Evolutionary conservation across 2,329 filamentous ascomycete genomes (phyloP).

Genomic region (Lachnellula suecica): DNA sequence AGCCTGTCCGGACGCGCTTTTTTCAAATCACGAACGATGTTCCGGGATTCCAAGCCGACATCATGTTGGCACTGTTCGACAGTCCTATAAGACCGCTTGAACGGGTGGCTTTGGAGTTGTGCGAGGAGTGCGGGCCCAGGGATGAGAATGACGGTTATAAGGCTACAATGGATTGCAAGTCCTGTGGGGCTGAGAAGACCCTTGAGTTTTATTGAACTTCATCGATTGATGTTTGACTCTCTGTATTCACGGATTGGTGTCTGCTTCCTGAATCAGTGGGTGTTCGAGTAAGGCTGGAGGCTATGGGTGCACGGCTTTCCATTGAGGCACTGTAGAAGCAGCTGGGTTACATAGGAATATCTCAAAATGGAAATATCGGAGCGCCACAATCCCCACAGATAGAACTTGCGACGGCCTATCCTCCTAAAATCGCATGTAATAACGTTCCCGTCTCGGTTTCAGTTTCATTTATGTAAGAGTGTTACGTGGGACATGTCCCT

Average conservation of each 20-base stretch:
- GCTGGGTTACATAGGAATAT: no score
- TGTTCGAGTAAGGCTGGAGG: no score
- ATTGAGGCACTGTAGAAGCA: no score
- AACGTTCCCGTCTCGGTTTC: no score
- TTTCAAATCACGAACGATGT: slow-evolving; percentile 10
- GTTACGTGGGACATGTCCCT: no score
- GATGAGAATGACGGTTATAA: slow-evolving; percentile 15
- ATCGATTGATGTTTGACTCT: not conserved
- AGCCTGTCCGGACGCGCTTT: slow-evolving; percentile 8
- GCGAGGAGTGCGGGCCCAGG: slow-evolving; percentile 22
- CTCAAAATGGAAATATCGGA: no score
- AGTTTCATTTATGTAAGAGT: no score
- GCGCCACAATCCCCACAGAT: no score
- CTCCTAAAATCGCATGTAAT: no score
- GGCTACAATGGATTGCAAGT: slow-evolving; percentile 11
- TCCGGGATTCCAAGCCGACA: slow-evolving; percentile 21
- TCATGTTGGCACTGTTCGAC: slow-evolving; percentile 8
- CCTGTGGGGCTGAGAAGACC: slow-evolving; percentile 14
- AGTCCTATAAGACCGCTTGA: not conserved
- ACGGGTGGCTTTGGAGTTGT: slow-evolving; percentile 6
- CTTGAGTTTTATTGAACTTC: slow-evolving; percentile 6
- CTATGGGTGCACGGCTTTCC: no score
- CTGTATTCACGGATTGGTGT: not conserved
- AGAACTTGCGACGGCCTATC: no score
- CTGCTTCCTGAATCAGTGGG: no score